Percentiles rank a stretch among this genome's conserved stretches.
phyloP scores from a whole-genome alignment of 306 rosid genomes.

The Cucumis melo region DNA sequence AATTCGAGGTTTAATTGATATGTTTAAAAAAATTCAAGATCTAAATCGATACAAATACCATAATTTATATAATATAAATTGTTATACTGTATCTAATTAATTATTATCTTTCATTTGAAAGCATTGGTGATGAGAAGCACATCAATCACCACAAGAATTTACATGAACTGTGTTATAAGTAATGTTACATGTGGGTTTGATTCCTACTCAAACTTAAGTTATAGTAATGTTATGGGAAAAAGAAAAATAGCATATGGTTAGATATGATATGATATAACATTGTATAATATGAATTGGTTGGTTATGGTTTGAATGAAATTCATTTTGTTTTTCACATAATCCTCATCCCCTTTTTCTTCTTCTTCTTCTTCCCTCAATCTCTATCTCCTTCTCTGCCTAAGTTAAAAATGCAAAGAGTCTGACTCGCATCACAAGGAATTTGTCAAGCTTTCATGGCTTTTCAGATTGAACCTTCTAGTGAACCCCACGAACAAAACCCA shows the following conservation, averaged over 20 bases:
- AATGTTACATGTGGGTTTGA: no score
- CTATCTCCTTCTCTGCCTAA: not conserved
- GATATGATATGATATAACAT: not conserved
- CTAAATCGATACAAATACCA: no score
- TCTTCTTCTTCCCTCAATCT: not conserved
- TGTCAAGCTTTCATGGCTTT: slow-evolving; percentile 37
- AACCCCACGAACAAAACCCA: not conserved
- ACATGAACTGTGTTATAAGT: no score
- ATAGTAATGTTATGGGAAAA: no score
- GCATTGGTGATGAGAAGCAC: no score
- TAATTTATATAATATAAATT: no score
- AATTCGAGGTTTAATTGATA: no score
- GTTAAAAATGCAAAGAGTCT: not conserved
- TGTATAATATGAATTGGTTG: not conserved
- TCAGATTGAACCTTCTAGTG: slow-evolving; percentile 28
- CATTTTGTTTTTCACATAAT: not conserved
- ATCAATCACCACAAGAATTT: no score
- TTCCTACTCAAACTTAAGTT: no score
- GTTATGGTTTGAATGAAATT: not conserved
- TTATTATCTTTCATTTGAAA: no score
- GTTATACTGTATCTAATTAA: no score
- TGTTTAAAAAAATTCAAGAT: no score
- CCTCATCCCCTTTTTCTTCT: not conserved
- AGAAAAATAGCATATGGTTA: not conserved
- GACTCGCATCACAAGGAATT: not conserved